These are phyloP conservation scores for Macadamia integrifolia DNA, from an alignment of 164 flowering plant genomes.

Conservation along the genomic window DNA sequence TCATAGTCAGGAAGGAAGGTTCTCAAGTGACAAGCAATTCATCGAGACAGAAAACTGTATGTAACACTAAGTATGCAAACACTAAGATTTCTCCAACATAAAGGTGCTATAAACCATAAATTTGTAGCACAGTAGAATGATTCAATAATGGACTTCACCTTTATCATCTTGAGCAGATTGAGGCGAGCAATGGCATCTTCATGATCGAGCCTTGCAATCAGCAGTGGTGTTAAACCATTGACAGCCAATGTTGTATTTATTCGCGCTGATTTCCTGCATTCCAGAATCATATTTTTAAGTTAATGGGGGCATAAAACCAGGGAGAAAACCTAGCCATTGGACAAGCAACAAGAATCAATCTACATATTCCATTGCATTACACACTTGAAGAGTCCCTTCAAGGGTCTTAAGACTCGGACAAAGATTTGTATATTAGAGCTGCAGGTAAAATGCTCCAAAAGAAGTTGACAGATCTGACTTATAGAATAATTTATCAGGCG, in stretches of 20 bases:
- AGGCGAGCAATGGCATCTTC: constrained; percentile 98
- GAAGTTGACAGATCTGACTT: too few species aligned
- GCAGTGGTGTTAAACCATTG: constrained; percentile 92
- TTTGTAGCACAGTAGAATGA: background rate
- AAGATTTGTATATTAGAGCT: too few species aligned
- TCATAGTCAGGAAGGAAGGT: too few species aligned
- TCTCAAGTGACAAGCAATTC: too few species aligned
- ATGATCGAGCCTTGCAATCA: constrained; percentile 83
- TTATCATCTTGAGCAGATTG: constrained; percentile 82
- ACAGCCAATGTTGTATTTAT: constrained; percentile 92
- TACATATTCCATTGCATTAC: background rate
- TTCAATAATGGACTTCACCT: constrained; percentile 38
- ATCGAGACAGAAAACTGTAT: too few species aligned
- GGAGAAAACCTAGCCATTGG: background rate
- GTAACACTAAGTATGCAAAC: background rate
- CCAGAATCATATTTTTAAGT: constrained; percentile 8
- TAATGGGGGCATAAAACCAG: background rate
- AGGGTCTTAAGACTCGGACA: background rate
- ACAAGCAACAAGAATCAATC: background rate
- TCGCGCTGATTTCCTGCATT: constrained; percentile 91
- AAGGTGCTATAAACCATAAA: background rate
- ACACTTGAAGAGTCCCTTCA: background rate
- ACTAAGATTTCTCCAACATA: background rate
- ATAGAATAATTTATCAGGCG: background rate
- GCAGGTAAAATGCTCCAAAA: too few species aligned